Evolutionary conservation across 2,329 filamentous ascomycete species (phyloP), one percentile per base, ranked within the genome.

Genomic region (Fonsecaea monophora): DNA sequence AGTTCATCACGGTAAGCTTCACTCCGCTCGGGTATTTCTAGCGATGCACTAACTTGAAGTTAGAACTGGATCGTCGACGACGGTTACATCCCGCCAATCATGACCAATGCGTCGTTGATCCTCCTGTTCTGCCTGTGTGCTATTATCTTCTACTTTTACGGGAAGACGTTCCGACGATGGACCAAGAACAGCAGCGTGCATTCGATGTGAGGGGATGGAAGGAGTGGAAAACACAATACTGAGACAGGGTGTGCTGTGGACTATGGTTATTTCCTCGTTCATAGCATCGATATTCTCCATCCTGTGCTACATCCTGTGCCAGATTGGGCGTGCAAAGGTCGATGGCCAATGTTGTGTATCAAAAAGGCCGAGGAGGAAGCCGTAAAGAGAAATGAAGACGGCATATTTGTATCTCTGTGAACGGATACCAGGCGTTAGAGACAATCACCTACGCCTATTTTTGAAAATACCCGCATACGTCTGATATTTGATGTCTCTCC

Each of bases 101-200:
- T 89, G 86, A 82, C 84, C 25, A 88, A 89, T 69, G 85, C 85
- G 74, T 77, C 77, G 4, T 73, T 89, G 65, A 80, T 83, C 9
- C 77, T 82, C 5, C 67, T 88, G 15, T 88, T 82, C 79, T 87
- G 84, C 73, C 74, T 81, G 5, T 85, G 82, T 71, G 85, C 82
- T 0, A 78, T 87, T 53, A 72, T 85, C 12, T 87, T 88, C 73
- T 89, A 84, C 75, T 84, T 80, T 73, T 83, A 80, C 65, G 86
- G 86, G 1, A 89, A 89, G 82, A 84, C 76, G 1, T 84, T 87
- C 71, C 78, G 86, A 64, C 80, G 83, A 68, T 86, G 84, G 85
- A 84, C 79, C 9, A 83, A 78, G 73, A 82, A 87, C 69, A 83
- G 82, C 65, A 82, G 77, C n/a, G 84, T 88, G 12, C 85, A 88